Evolutionary conservation across 2,329 filamentous ascomycete species (phyloP), one percentile per base, ranked within the genome.

Genomic region (Sclerotinia spermophila): DNA sequence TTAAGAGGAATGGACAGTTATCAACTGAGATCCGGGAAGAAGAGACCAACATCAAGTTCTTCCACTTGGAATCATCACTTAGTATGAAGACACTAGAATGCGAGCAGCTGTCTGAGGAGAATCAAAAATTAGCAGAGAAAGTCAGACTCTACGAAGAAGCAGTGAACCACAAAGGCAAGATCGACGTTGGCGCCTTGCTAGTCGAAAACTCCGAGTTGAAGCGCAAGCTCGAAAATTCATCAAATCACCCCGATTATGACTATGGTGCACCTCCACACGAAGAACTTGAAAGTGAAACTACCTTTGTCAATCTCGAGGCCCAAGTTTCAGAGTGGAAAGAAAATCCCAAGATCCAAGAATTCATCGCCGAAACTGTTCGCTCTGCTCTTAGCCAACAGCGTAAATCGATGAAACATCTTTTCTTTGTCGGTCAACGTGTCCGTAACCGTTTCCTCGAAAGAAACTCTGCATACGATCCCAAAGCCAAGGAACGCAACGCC

Each of bases 321-420:
- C 58, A 69, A n/a, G 21, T 56, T 44, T 30, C 44, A 17, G 67
- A 69, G 3, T 69, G 67, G 67, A 69, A 55, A 62, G 67, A 69
- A 64, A 55, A 38, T 24, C 67, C 67, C 10, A 65, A 64, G 51
- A 24, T 69, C 15, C 60, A 69, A 42, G 67, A 69, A 51, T 65
- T 55, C 15, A 62, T 65, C 5, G 58, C 67, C 13, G 67, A 64
- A 55, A n/a, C 60, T 40, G 67, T 69, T 30, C 60, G 61, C 35
- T 62, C 67, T 53, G 58, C 67, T 17, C 61, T 69, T 10, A 65
- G 38, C 38, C 35, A 62, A 42, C 67, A 69, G 38, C 67, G 67
- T 35, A 69, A 69, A 35, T 69, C 68, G 13, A 69, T 69, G 68
- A 69, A 69, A 17, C 68, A 69, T 38, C 59, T 69, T 17, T 69